phyloP scores from a whole-genome alignment of 2,329 filamentous ascomycete genomes.

The Neofusicoccum laricinum region DNA sequence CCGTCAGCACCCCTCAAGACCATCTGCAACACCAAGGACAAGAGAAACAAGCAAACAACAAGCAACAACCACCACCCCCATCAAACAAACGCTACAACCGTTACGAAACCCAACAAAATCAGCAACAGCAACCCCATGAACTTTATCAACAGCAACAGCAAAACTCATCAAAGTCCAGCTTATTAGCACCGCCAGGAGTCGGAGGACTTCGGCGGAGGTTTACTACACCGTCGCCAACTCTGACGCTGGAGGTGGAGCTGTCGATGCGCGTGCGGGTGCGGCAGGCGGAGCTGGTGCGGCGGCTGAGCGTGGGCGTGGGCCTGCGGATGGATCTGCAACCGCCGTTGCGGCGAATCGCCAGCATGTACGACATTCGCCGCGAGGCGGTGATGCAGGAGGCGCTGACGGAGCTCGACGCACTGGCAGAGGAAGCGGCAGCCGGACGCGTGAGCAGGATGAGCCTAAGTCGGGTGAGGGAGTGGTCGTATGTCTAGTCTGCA shows the following conservation, averaged over 20 bases:
- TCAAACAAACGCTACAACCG: conserved; percentile 5
- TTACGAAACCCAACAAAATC: conserved; percentile 3
- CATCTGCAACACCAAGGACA: neutral
- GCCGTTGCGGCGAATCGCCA: conserved; percentile 5
- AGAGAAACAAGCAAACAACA: neutral
- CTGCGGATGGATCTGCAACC: conserved; percentile 10
- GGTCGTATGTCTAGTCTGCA: neutral
- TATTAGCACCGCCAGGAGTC: neutral
- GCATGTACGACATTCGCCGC: conserved; percentile 1
- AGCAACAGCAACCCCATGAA: conserved; percentile 9
- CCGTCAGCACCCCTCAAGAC: neutral
- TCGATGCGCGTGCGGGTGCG: conserved; percentile 1
- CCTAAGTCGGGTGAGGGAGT: conserved; percentile 3
- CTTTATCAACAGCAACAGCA: neutral
- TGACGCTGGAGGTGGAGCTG: neutral
- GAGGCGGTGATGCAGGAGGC: conserved; percentile 11
- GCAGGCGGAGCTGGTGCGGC: conserved; percentile 5
- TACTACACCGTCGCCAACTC: neutral
- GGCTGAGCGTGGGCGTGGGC: conserved; percentile 6
- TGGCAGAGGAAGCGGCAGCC: conserved; percentile 1
- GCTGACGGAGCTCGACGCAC: conserved; percentile 12
- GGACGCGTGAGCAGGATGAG: conserved; percentile 8
- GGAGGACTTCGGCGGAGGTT: neutral
- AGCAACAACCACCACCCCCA: conserved; percentile 5
- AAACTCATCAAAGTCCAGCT: neutral